These are phyloP conservation scores for Quercus wislizeni DNA, from an alignment of 306 rosid species.

Conservation along the genomic window DNA sequence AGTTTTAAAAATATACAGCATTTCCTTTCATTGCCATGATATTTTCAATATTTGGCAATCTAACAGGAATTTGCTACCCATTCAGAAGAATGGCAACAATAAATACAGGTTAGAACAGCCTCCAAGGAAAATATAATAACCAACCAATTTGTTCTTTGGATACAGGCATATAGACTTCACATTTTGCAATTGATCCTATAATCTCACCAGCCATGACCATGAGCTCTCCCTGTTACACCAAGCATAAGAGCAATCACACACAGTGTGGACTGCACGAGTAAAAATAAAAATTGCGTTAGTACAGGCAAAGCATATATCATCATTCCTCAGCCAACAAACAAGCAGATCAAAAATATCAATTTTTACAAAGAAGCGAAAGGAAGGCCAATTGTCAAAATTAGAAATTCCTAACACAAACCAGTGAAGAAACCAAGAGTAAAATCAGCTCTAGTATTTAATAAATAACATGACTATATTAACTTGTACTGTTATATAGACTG, in stretches of 20 bases:
- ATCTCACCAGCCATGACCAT: slow-evolving; percentile 41
- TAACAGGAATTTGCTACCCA: background rate
- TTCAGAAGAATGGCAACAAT: background rate
- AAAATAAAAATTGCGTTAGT: background rate
- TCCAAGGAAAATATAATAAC: background rate
- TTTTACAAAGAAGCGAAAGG: background rate
- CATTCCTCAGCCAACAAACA: background rate
- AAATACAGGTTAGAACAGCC: background rate
- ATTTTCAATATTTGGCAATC: background rate
- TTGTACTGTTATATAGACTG: no score
- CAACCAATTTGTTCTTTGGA: background rate
- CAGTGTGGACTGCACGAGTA: slow-evolving; percentile 57
- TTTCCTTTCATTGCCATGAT: background rate
- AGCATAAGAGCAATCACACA: slow-evolving; percentile 44
- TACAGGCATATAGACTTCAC: background rate
- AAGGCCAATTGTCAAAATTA: background rate
- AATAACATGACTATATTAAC: background rate
- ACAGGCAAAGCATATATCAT: background rate
- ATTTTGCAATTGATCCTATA: background rate
- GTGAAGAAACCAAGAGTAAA: background rate
- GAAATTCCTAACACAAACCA: background rate
- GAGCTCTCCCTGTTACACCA: slow-evolving; percentile 39
- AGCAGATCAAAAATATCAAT: background rate
- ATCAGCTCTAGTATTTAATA: no score
- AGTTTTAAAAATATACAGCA: background rate